Percentiles rank a stretch among this genome's conserved stretches.
These are phyloP conservation scores for Helichrysum umbraculigerum DNA, from an alignment of 129 eudicot species.

Conservation along the genomic window DNA sequence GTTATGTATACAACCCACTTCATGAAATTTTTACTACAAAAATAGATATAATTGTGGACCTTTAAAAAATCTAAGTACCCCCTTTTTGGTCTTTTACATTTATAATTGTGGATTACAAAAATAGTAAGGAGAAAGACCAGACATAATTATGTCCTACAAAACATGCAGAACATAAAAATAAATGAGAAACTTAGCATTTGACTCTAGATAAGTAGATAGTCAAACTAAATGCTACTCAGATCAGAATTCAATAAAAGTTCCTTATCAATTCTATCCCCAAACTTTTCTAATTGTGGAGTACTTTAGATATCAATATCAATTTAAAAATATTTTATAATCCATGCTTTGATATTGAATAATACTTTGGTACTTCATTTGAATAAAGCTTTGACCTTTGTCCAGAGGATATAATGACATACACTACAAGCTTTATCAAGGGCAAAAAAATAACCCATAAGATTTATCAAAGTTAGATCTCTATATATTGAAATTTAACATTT, in stretches of 20 bases:
- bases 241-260: background rate
- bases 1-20: constrained; percentile 14
- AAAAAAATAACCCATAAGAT: background rate
- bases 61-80: background rate
- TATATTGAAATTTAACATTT: constrained; percentile 20
- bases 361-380: background rate
- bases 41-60: constrained; percentile 11
- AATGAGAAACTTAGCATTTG: background rate
- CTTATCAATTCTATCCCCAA: background rate
- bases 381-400: constrained; percentile 10
- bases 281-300: background rate
- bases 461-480: background rate
- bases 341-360: background rate
- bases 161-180: background rate
- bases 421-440: constrained; percentile 3
- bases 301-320: background rate
- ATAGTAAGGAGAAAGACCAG: background rate
- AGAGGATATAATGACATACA: constrained; percentile 15
- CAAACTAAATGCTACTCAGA: constrained; percentile 4
- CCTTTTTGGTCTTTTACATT: constrained; percentile 7
- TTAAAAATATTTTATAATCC: background rate
- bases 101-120: background rate
- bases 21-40: constrained; percentile 11
- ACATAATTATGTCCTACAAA: background rate
- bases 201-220: background rate